Percentiles rank a stretch among this genome's conserved stretches.
These are phyloP conservation scores for Xanthoparmelia taractica DNA, from an alignment of 495 filamentous ascomycete species.

Conservation along the genomic window DNA sequence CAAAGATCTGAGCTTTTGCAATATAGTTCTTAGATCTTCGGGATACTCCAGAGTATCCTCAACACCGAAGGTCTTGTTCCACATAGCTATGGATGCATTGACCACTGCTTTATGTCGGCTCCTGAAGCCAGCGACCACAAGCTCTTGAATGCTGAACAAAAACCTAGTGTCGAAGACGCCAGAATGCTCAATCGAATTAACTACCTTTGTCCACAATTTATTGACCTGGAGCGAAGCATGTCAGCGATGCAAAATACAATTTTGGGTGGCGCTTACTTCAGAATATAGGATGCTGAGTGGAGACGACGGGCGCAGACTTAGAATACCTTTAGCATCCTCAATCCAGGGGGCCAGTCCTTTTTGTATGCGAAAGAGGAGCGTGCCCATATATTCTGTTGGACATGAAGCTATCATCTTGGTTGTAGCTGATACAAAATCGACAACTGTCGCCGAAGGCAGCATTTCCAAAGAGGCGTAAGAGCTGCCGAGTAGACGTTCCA, in stretches of 20 bases:
- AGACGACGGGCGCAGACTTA: slow-evolving; percentile 2
- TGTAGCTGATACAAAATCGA: slow-evolving; percentile 30
- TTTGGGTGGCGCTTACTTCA: slow-evolving; percentile 1
- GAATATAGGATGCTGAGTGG: neutral
- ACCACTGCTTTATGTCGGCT: slow-evolving; percentile 46
- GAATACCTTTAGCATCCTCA: slow-evolving; percentile 39
- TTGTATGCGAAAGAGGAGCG: slow-evolving; percentile 48
- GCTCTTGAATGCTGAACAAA: slow-evolving; percentile 41
- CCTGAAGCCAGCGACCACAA: slow-evolving; percentile 50
- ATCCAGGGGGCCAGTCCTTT: slow-evolving; percentile 54
- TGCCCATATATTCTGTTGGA: slow-evolving; percentile 29
- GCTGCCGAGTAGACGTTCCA: slow-evolving; percentile 36
- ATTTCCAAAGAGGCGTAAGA: slow-evolving; percentile 36
- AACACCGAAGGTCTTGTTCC: slow-evolving; percentile 50
- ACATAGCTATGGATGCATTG: slow-evolving; percentile 49
- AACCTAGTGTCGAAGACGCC: slow-evolving; percentile 32
- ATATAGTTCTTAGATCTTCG: slow-evolving; percentile 36
- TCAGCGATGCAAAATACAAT: neutral
- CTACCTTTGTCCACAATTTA: slow-evolving; percentile 27
- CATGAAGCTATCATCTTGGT: slow-evolving; percentile 32
- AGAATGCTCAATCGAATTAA: slow-evolving; percentile 24
- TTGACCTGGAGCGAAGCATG: slow-evolving; percentile 24
- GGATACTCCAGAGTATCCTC: slow-evolving; percentile 42
- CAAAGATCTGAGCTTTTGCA: slow-evolving; percentile 40
- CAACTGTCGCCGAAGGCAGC: slow-evolving; percentile 15